Conservation (phyloP, 2,329 filamentous ascomycete genomes). For the Trichophaea hybrida region DNA sequence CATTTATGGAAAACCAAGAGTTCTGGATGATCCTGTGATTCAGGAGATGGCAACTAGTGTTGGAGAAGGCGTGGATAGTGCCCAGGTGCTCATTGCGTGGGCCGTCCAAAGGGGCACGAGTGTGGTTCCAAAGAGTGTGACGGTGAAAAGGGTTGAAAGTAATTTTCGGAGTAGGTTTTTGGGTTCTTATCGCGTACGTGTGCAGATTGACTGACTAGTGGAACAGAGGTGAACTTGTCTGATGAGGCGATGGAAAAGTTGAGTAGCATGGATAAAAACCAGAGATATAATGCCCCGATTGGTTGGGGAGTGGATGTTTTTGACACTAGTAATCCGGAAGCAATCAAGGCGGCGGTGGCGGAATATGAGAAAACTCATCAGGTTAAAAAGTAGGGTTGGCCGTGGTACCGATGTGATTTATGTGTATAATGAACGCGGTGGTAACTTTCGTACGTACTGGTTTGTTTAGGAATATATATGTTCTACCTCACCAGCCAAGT, state of each 20-base stretch:
- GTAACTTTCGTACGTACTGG: no score
- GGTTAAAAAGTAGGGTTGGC: background rate
- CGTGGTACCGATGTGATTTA: no score
- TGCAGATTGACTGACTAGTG: background rate
- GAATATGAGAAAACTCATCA: constrained; percentile 9
- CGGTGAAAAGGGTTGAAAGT: constrained; percentile 37
- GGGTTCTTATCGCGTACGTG: constrained; percentile 27
- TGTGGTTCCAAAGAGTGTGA: constrained; percentile 43
- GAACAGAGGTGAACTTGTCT: constrained; percentile 30
- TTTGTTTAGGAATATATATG: no score
- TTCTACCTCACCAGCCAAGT: no score
- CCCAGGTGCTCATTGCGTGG: constrained; percentile 42
- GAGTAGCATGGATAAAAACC: constrained; percentile 33
- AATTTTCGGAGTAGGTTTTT: constrained; percentile 34
- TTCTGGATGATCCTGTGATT: constrained; percentile 48
- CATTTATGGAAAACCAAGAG: constrained; percentile 45
- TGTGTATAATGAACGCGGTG: no score
- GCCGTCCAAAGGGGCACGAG: constrained; percentile 41
- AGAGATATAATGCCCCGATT: constrained; percentile 35
- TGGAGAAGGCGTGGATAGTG: constrained; percentile 39
- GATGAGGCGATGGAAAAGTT: constrained; percentile 31
- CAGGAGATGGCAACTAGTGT: constrained; percentile 51
- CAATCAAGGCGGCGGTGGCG: constrained; percentile 25
- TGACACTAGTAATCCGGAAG: constrained; percentile 33
- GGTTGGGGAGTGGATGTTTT: constrained; percentile 37